A percentile compares a stretch with the other conserved stretches of the same genome.
Conservation (phyloP, 176 grass and related monocot species). For the Sorghum bicolor region Sorghum_bicolor_NCBIv3 NC_012874.2:386001-386500, state of each 20-base stretch:
- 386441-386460: neutral
- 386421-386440: neutral
- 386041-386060: neutral
- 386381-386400: slow-evolving; percentile 23
- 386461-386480: too few species aligned
- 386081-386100: neutral
- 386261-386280: neutral
- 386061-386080: neutral
- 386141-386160: neutral
- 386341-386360: neutral
- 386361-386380: slow-evolving; percentile 36
- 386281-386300: neutral
- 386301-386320: neutral
- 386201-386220: neutral
- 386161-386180: neutral
- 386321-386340: neutral
- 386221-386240: neutral
- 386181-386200: neutral
- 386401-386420: too few species aligned
- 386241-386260: neutral
- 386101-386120: too few species aligned
- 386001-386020: neutral
- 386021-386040: neutral
- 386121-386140: neutral
- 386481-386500: too few species aligned